phyloP scores from a whole-genome alignment of 495 filamentous ascomycete species.

The Neurospora sublineolata region DNA sequence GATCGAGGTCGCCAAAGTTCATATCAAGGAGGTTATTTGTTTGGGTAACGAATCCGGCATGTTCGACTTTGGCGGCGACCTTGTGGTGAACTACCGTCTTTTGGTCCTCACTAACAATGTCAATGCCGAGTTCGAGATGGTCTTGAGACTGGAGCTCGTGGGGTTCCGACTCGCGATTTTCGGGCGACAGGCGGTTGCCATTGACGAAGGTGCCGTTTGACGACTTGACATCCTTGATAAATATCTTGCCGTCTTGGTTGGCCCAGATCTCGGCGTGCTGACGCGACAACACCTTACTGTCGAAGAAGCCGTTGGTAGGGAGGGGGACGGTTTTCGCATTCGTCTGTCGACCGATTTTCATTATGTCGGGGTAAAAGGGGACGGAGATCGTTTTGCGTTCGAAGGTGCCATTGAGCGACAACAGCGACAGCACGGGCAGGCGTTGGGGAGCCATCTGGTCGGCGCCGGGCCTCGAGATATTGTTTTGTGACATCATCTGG shows the following conservation, averaged over 20 bases:
- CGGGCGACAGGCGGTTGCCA: conserved; percentile 73
- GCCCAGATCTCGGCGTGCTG: conserved; percentile 97
- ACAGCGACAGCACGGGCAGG: conserved; percentile 65
- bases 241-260: conserved; percentile 77
- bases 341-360: conserved; percentile 91
- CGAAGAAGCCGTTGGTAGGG: conserved; percentile 84
- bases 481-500: conserved; percentile 26
- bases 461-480: conserved; percentile 37
- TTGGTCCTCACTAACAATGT: conserved; percentile 96
- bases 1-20: conserved; percentile 80
- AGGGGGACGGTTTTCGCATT: conserved; percentile 92
- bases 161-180: conserved; percentile 90
- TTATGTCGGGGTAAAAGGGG: conserved; percentile 75
- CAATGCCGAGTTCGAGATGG: conserved; percentile 85
- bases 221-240: conserved; percentile 94
- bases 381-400: conserved; percentile 92
- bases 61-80: conserved; percentile 89
- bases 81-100: conserved; percentile 98
- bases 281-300: conserved; percentile 91
- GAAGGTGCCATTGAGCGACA: conserved; percentile 88
- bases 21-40: conserved; percentile 69
- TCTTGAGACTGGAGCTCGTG: conserved; percentile 82
- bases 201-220: conserved; percentile 99
- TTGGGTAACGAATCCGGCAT: conserved; percentile 65
- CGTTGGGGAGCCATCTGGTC: conserved; percentile 45